phyloP scores from a whole-genome alignment of 2,329 filamentous ascomycete species.

The Cladorrhinum sp. region DNA sequence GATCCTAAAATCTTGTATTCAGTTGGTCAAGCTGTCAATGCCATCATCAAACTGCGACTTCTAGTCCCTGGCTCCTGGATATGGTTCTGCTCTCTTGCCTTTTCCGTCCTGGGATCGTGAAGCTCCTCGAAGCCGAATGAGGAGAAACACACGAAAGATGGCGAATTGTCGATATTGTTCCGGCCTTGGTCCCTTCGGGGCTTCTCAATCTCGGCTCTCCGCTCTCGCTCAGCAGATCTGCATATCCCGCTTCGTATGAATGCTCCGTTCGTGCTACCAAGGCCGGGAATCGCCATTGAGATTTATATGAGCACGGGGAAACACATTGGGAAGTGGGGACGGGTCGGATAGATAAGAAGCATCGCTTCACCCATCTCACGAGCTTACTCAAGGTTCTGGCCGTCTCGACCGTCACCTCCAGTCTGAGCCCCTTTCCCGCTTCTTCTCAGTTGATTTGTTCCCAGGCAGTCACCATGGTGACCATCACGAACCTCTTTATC shows the following conservation, averaged over 20 bases:
- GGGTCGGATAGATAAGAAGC: constrained; percentile 17
- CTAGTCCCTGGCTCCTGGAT: not conserved
- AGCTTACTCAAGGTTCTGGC: not conserved
- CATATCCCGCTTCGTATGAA: not conserved
- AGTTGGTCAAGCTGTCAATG: not conserved
- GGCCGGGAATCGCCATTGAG: constrained; percentile 11
- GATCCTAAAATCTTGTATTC: not conserved
- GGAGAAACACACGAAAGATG: not conserved
- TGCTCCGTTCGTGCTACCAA: constrained; percentile 7
- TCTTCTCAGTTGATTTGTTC: not conserved
- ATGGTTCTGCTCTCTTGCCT: not conserved
- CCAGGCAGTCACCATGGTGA: constrained; percentile 15
- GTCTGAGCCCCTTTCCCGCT: not conserved
- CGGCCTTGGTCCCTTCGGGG: not conserved
- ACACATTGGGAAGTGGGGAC: not conserved
- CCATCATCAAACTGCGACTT: not conserved
- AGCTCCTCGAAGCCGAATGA: not conserved
- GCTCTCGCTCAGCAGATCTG: not conserved
- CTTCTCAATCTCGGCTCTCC: not conserved
- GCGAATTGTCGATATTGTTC: not conserved
- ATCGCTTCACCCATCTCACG: not conserved
- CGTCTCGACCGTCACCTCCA: not conserved
- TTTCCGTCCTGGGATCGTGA: not conserved
- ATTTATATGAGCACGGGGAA: constrained; percentile 9
- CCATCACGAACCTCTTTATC: constrained; percentile 22